Evolutionary conservation across 148 eudicot genomes (phyloP), one percentile per base, ranked within the genome.

Genomic region (Silene conica): DNA sequence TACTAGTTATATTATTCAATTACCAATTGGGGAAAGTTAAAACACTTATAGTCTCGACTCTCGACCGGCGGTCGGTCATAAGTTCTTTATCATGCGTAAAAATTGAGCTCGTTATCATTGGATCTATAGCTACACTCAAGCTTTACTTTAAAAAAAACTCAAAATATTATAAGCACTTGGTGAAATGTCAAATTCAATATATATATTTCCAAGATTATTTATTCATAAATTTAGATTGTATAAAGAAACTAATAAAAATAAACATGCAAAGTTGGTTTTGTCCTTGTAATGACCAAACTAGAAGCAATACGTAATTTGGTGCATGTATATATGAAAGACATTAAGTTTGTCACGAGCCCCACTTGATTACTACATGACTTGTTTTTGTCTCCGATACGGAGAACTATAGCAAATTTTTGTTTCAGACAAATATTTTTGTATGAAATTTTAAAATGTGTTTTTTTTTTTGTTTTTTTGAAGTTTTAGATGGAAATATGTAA

Each of bases 261-360:
- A 69, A 48, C 59, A 69, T 69, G 72, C 72, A 69, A 69, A 22
- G 12, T 45, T 21, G 18, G 22, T 12, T 61, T 73, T 13, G 70
- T 31, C 69, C 63, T 45, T 31, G 34, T 31, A 31, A 31, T 31
- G 34, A 59, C 34, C 55, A 25, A 69, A 69, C 60, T 69, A 46
- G 70, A 52, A 65, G 70, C 52, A 64, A 74, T 71, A 46, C 14
- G 28, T 70, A 25, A 45, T 26, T 56, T 52, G 55, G 28, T 26
- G 54, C 70, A 79, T 72, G 57, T 70, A 75, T 56, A 20, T 77
- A 82, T 79, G 78, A 54, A 31, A 64, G 19, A 77, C 70, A 77
- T 71, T 77, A 38, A 77, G 71, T 52, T 34, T 71, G 71, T 77
- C 66, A 77, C 80, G 71, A 77, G 75, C 65, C 80, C 80, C 80